Percentiles rank a stretch among this genome's conserved stretches.
Evolutionary conservation across 257 asterid species (phyloP).

Genomic region (Apocynum venetum): DNA sequence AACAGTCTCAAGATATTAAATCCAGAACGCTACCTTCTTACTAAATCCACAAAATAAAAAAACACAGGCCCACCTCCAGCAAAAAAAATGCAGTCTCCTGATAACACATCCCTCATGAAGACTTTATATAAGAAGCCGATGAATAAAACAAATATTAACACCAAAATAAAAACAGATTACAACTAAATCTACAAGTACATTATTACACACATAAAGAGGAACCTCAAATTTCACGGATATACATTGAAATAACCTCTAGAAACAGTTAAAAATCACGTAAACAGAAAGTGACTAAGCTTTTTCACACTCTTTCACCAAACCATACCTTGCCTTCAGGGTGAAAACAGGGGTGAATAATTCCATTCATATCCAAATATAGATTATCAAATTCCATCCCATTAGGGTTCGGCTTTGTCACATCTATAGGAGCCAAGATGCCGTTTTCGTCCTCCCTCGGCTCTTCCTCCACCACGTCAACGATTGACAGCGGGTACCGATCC

Average conservation of each 20-base stretch:
- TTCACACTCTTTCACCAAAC: background rate
- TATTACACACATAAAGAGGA: too few relatives aligned
- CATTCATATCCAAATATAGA: constrained; percentile 90
- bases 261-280: background rate
- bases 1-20: background rate
- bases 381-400: constrained; percentile 89
- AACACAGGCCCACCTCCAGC: background rate
- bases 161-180: background rate
- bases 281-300: background rate
- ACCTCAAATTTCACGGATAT: background rate
- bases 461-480: constrained; percentile 81
- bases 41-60: background rate
- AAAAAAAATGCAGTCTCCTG: background rate
- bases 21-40: background rate
- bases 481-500: constrained; percentile 83
- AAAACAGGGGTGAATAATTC: constrained; percentile 95
- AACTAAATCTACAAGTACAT: too few relatives aligned
- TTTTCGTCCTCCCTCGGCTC: constrained; percentile 39
- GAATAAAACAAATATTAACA: background rate
- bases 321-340: constrained; percentile 92
- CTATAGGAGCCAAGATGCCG: constrained; percentile 38
- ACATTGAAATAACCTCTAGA: background rate
- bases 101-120: background rate
- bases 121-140: background rate
- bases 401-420: constrained; percentile 75